phyloP scores from a whole-genome alignment of 257 asterid genomes.

The Solanum pennellii region DNA sequence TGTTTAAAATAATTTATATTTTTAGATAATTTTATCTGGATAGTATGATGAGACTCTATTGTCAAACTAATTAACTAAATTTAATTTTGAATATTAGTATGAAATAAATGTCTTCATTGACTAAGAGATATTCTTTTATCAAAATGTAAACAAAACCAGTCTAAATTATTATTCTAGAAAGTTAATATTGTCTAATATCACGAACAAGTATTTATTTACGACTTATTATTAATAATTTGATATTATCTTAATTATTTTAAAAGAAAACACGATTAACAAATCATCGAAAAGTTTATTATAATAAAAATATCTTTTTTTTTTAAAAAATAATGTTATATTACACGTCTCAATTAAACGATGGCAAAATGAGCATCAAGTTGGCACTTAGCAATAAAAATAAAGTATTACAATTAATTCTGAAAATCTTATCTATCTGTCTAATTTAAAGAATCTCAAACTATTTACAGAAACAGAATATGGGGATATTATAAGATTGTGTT shows the following conservation, averaged over 20 bases:
- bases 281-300: too few species aligned
- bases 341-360: too few species aligned
- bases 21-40: too few species aligned
- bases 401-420: background rate
- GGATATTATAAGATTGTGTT: background rate
- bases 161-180: background rate
- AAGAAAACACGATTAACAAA: background rate
- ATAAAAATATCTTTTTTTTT: too few species aligned
- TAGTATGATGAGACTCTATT: too few species aligned
- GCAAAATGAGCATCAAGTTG: background rate
- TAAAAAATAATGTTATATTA: too few species aligned
- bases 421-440: background rate
- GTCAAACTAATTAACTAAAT: background rate
- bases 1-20: background rate
- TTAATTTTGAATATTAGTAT: background rate
- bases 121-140: background rate
- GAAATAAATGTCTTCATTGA: background rate
- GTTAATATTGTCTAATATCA: background rate
- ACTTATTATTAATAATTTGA: too few species aligned
- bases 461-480: background rate
- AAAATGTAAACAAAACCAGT: background rate
- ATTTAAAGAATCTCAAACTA: background rate
- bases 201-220: background rate
- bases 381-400: background rate
- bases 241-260: too few species aligned